Base-by-base conservation (phyloP, 2,329 filamentous ascomycete genomes). In the Helminthosporium solani region DNA sequence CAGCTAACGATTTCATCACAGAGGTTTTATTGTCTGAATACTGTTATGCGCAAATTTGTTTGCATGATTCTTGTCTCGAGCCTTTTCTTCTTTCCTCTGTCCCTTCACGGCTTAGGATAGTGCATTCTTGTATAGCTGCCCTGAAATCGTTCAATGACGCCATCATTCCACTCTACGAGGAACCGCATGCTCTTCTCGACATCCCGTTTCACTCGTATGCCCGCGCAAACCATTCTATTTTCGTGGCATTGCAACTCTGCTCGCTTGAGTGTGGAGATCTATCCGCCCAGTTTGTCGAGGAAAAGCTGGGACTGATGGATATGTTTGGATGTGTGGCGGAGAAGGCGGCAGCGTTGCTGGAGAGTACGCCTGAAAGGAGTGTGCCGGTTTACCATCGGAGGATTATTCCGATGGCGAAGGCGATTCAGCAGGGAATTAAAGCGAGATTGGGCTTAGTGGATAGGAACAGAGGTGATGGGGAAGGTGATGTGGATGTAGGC, bases 181-280 rank as follows among this genome's bases (percentile, higher is more conserved):
- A 44, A 8, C 48, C 42, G 1, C 25, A 25, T 14, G 27, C 39
- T 2, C 25, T 54, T 1, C 19, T 54, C 8, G 42, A 51, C 16
- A 21, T 54, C 2, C 52, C 52, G 4, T 40, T 46, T 5, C 44
- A 52, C 25, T 7, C 44, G 2, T 54, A 47, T 38, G 33, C 45
- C 1, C 48, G 51, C 35, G 51, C 48, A 5, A 54, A 49, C n/a
- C 52, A 54, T 33, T 34, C 33, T 15, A 47, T 43, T 3, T 52
- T 42, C 23, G 30, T 52, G 12, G 48, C 48, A 6, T 31, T 51
- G 31, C 52, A 49, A 33, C 27, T 54, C 9, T 44, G 40, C 31
- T 49, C 49, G 2, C 19, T 52, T 5, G 42, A 40, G n/a, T 54
- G 49, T 27, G 38, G 42, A n/a, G 38, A 25, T 12, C 38, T 42